Base-by-base conservation (phyloP, 805 yeast species). In the Clavispora fructus region DNA sequence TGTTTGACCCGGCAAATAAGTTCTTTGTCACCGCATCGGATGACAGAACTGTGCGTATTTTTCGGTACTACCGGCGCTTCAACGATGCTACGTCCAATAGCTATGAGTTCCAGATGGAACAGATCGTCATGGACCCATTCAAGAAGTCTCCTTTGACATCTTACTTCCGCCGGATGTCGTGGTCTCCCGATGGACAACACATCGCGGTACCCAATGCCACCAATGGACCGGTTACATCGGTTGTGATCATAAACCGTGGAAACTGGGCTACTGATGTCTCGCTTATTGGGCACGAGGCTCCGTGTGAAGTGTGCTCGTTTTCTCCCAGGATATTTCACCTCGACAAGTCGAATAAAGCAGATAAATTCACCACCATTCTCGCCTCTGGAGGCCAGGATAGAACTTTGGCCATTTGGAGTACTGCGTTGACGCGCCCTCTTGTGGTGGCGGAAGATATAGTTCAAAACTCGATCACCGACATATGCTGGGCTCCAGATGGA, bases 351-450 rank as follows among this genome's bases (percentile, higher is more conserved):
- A 16, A 10, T 7, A 40, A 19, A n/a, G 39, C 73, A 11, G 63
- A 49, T 31, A 62, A 63, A 51, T 68, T 75, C 43, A 74, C 85
- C 7, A 84, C 96, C 0, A 78, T 92, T 0, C 72, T 92, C n/a
- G 97, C 97, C 2, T 86, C 97, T 27, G 97, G 92, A 12, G 98
- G 98, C 10, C 98, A 92, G 65, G 99, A 92, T 64, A 82, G 87
- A 57, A 78, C 90, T 1, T 65, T 94, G 33, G 95, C 90, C 0
- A 71, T 92, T 6, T 92, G 99, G 99, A 83, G 82, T 57, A 92
- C 96, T 0, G 66, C 78, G 2, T 75, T 74, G 43, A 78, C 90
- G 5, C 74, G 87, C 42, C 98, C 99, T 1, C 64, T 94, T 41
- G 75, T 87, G 11, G 87, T 90, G 7, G 87, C 91, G 1, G 79